phyloP scores from a whole-genome alignment of 169 alveolate species.

The Eimeria maxima region DNA sequence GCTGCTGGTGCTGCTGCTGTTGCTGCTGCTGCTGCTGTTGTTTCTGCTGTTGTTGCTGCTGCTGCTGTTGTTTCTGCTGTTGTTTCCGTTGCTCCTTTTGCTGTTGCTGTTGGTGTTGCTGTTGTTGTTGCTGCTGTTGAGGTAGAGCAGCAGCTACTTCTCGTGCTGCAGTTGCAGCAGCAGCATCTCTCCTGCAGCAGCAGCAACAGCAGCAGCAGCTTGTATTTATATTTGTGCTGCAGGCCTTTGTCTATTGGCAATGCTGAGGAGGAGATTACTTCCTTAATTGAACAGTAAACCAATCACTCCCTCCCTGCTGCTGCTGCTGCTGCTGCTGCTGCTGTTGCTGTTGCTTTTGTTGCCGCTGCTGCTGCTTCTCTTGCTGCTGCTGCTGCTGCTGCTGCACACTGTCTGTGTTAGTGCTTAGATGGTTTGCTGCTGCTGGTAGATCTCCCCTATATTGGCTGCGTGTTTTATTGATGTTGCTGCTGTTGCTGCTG shows the following conservation, averaged over 20 bases:
- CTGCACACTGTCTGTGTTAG: not conserved
- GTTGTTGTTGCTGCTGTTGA: not conserved
- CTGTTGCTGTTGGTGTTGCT: not conserved
- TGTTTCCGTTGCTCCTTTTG: constrained; percentile 21
- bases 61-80: too few species aligned
- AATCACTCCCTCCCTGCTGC: not conserved
- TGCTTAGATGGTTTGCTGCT: not conserved
- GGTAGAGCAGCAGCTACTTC: not conserved
- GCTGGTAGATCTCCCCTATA: not conserved
- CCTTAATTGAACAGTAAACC: not conserved
- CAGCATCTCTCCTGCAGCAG: not conserved
- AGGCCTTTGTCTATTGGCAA: not conserved
- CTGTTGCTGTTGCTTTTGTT: not conserved
- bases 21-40: constrained; percentile 18
- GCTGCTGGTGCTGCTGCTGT: constrained; percentile 6
- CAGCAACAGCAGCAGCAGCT: not conserved
- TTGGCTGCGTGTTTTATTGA: not conserved
- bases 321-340: not conserved
- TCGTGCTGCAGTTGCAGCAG: not conserved
- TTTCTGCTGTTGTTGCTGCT: not conserved
- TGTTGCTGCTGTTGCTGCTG: too few species aligned
- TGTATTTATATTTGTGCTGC: not conserved
- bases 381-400: not conserved
- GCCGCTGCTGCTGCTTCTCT: not conserved
- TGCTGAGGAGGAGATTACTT: not conserved